Percentiles rank a stretch among this genome's conserved stretches.
Conservation (phyloP, 495 filamentous ascomycete genomes). For the Chaetomium fimeti region DNA sequence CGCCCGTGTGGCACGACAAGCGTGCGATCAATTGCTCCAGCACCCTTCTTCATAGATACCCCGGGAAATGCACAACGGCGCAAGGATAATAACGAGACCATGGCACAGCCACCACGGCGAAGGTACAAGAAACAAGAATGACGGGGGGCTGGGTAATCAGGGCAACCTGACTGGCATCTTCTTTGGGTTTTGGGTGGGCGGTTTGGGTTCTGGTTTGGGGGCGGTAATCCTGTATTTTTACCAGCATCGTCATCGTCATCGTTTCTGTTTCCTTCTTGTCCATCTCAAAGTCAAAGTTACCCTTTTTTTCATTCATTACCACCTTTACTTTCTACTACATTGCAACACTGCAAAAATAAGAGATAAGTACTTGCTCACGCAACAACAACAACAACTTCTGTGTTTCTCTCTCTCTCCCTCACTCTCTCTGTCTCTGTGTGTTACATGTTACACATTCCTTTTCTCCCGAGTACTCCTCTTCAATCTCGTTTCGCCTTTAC, state of each 20-base stretch:
- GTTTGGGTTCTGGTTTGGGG: neutral
- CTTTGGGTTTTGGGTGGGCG: neutral
- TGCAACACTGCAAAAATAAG: neutral
- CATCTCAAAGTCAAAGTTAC: neutral
- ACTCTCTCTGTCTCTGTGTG: neutral
- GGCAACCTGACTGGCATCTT: slow-evolving; percentile 12
- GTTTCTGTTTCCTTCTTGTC: neutral
- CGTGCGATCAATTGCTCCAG: slow-evolving; percentile 44
- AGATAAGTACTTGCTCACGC: slow-evolving; percentile 5
- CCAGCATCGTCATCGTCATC: slow-evolving; percentile 2
- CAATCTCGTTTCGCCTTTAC: neutral
- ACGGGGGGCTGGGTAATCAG: slow-evolving; percentile 2
- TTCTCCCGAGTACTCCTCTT: neutral
- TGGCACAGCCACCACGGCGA: neutral
- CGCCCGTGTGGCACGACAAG: slow-evolving; percentile 44
- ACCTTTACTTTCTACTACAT: neutral
- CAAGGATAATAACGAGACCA: slow-evolving; percentile 11
- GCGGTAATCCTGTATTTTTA: slow-evolving; percentile 14
- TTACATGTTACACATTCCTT: neutral
- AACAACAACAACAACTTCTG: no score
- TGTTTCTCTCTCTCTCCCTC: slow-evolving; percentile 6
- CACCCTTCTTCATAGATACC: slow-evolving; percentile 17
- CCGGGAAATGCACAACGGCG: slow-evolving; percentile 9
- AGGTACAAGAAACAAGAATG: slow-evolving; percentile 9
- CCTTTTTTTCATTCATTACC: neutral